Evolutionary conservation across 768 basidiomycete species (phyloP).

Genomic region (Pleurotus giganteus): DNA sequence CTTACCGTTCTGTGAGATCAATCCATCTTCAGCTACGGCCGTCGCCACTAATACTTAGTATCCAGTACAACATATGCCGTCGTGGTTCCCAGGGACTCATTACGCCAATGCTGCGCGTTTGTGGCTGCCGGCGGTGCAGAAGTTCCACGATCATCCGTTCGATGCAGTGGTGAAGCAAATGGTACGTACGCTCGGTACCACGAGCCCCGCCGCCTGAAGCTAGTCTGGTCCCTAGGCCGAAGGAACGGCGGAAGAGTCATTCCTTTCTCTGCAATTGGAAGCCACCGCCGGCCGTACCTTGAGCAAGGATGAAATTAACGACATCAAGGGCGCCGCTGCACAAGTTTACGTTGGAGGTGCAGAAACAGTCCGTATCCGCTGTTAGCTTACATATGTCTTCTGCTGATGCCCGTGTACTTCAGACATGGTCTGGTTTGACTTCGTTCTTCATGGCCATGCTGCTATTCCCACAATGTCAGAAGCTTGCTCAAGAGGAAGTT

Average conservation of each 20-base stretch:
- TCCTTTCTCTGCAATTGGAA: background rate
- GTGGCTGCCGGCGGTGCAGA: background rate
- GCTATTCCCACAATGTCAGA: constrained; percentile 17
- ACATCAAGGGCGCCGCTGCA: constrained; percentile 1
- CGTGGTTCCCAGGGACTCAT: constrained; percentile 8
- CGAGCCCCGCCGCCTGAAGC: background rate
- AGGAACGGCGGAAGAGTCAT: background rate
- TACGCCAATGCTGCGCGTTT: background rate
- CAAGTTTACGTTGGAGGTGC: constrained; percentile 1
- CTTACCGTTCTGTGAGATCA: constrained; percentile 15
- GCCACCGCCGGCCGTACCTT: background rate
- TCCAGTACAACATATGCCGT: constrained; percentile 2
- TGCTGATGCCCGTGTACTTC: background rate
- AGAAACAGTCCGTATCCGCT: constrained; percentile 9
- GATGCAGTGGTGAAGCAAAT: background rate
- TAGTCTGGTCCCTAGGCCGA: background rate
- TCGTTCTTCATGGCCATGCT: constrained; percentile 19
- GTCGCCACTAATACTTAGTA: background rate
- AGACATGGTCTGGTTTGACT: constrained; percentile 5
- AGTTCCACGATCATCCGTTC: background rate
- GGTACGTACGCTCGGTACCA: background rate
- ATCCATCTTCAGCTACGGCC: background rate
- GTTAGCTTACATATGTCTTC: background rate
- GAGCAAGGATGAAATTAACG: background rate
- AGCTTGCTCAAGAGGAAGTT: constrained; percentile 19